Evolutionary conservation across 1,139 yeast genomes (phyloP), one percentile per base, ranked within the genome.

Genomic region (Komagataea norvegica): DNA sequence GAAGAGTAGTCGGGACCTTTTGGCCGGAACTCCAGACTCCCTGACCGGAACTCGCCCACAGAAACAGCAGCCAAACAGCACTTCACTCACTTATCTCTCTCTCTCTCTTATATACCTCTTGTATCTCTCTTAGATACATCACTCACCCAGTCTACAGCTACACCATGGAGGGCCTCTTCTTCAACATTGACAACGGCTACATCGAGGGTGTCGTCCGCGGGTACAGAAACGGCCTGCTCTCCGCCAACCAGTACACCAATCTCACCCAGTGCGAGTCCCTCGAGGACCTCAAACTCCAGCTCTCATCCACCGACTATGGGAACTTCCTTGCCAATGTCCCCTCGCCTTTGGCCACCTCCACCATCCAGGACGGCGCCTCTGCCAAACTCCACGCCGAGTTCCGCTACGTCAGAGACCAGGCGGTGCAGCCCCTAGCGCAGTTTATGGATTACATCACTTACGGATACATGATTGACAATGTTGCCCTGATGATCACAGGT

Each of bases 401-500:
- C 63, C 79, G 84, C 47, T 91, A 88, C 61, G 70, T 93, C 44
- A 77, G 83, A 46, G 75, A 85, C 29, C 95, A 91, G 61, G 79
- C 96, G 2, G 79, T 83, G 27, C 91, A 89, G 42, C 83, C 80
- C 28, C 67, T 89, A 54, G 68, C 87, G 34, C 76, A 79, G 59
- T 88, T 89, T 57, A 72, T 93, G 76, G 95, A 93, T 60, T 93
- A 68, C 61, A 87, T 93, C 57, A 81, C 93, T 32, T 91, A 88
- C 60, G 94, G 96, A 10, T 93, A 93, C 65, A 93, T 93, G 99
- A 93, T 93, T 59, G 98, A 93, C 65, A 93, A 93, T 60, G 96
- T 91, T 31, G 86, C 93, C 21, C 71, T 93, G 55, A 84, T 93
- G 82, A 89, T 93, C 55, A 89, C 97, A 1, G 99, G 99, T 25